Evolutionary conservation across 495 filamentous ascomycete species (phyloP), one percentile per base, ranked within the genome.

Genomic region (Hyaloscypha finlandica): DNA sequence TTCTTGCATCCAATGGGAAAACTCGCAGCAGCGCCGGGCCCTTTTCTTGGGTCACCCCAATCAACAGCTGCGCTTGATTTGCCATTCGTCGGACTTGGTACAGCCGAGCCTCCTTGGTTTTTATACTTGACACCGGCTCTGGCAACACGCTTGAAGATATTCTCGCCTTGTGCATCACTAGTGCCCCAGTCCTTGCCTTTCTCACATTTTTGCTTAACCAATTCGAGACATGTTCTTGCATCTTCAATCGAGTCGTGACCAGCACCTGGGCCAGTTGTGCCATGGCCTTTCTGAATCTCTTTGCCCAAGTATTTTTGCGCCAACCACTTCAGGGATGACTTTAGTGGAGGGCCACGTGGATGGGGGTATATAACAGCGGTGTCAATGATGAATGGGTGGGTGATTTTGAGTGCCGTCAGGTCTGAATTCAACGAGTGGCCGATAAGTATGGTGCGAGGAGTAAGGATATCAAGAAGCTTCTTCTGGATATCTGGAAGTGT

Each of bases 211-310:
- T 91, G 87, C 74, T 94, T 97, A 11, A 97, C 87, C 1, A 99
- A 87, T 69, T 99, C 96, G 19, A 99, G 85, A 64, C 91, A 94
- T 3, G 95, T 92, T 54, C 83, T 86, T 16, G 95, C 92, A 74
- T 99, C 95, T 78, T 99, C 96, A 71, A 97, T 84, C 32, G 90
- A 92, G 81, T 97, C 88, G 73, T 99, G 95, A 9, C 95, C 95
- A 3, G 71, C 68, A 25, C 71, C 71, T 42, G 72, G 70, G 35
- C 82, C 80, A 20, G 79, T 84, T 2, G 77, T 80, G 32, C 81
- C 81, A 63, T 87, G 82, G 8, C 89, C 89, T 60, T 88, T 91
- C 73, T 99, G 95, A 66, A 99, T 96, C 72, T 93, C 89, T 57
- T 92, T 90, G 64, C 80, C 82, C 37, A 97, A 85, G 68, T 93